These are phyloP conservation scores for Staphylotrichum tortipilum DNA, from an alignment of 495 filamentous ascomycete species.

Conservation along the genomic window DNA sequence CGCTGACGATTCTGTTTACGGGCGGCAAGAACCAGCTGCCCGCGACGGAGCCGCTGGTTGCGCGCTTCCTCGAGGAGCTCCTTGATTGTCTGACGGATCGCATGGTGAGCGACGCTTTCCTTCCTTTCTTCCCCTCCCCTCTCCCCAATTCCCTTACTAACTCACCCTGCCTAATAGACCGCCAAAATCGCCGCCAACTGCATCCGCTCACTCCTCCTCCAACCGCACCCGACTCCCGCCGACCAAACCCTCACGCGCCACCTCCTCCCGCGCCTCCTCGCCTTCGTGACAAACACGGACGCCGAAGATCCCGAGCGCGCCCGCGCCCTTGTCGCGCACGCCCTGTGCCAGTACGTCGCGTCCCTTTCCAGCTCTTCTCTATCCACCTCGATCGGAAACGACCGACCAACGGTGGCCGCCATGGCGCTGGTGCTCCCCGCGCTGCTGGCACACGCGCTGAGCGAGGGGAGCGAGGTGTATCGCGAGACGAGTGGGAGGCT, in stretches of 20 bases:
- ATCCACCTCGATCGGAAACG: too few species aligned
- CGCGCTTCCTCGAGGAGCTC: slow-evolving; percentile 62
- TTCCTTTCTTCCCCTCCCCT: background rate
- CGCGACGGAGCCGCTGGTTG: slow-evolving; percentile 61
- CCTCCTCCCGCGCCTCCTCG: slow-evolving; percentile 66
- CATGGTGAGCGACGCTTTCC: slow-evolving; percentile 39
- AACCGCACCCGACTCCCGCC: slow-evolving; percentile 49
- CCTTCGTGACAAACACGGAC: slow-evolving; percentile 59
- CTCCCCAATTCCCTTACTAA: slow-evolving; percentile 5
- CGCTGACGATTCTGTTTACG: slow-evolving; percentile 80
- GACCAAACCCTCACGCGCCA: slow-evolving; percentile 66
- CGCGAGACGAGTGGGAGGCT: slow-evolving; percentile 65
- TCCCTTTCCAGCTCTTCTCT: slow-evolving; percentile 37
- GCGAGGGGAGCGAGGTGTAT: slow-evolving; percentile 45
- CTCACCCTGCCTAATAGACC: slow-evolving; percentile 39
- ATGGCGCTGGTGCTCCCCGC: slow-evolving; percentile 70
- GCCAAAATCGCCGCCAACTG: slow-evolving; percentile 85
- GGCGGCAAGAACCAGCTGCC: slow-evolving; percentile 63
- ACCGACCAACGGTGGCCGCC: slow-evolving; percentile 48
- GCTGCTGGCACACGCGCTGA: slow-evolving; percentile 62
- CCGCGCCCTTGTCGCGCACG: slow-evolving; percentile 58
- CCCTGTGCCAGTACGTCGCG: slow-evolving; percentile 60
- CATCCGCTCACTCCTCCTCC: slow-evolving; percentile 67
- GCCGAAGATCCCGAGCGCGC: slow-evolving; percentile 67
- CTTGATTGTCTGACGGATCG: slow-evolving; percentile 74